Conservation (phyloP, 257 asterid species). For the Solanum gandarillasii region DNA sequence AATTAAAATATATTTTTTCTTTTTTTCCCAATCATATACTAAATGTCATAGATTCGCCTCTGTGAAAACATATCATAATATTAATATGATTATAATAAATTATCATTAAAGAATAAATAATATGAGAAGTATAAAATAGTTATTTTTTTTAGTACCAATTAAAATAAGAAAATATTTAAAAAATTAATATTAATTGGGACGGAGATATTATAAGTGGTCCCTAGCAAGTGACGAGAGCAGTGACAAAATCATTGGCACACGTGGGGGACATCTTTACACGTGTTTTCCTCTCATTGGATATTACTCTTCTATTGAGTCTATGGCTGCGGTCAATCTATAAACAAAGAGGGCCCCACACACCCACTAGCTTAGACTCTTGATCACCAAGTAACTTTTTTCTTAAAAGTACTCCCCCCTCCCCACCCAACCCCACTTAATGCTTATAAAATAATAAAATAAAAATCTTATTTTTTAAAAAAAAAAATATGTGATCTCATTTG, state of each 20-base stretch:
- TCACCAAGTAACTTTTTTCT: background rate
- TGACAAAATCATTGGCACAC: constrained; percentile 7
- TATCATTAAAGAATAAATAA: background rate
- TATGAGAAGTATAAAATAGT: background rate
- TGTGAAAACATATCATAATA: background rate
- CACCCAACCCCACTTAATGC: background rate
- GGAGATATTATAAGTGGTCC: background rate
- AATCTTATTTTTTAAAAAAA: too few relatives aligned
- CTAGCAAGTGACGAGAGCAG: constrained; percentile 14
- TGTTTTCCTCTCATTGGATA: background rate
- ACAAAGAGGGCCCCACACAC: background rate
- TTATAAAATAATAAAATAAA: background rate
- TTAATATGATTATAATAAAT: background rate
- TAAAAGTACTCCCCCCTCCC: background rate
- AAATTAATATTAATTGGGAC: background rate
- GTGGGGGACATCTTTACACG: background rate
- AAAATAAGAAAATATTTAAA: background rate
- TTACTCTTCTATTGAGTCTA: background rate
- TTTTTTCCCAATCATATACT: background rate
- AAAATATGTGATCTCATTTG: background rate
- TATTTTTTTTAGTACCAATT: background rate
- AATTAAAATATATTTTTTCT: too few relatives aligned
- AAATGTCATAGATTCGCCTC: too few relatives aligned
- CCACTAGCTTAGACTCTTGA: background rate
- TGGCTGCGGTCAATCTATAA: constrained; percentile 12